phyloP scores from a whole-genome alignment of 805 yeast species.

The Grigorovia transvaalensis region DNA sequence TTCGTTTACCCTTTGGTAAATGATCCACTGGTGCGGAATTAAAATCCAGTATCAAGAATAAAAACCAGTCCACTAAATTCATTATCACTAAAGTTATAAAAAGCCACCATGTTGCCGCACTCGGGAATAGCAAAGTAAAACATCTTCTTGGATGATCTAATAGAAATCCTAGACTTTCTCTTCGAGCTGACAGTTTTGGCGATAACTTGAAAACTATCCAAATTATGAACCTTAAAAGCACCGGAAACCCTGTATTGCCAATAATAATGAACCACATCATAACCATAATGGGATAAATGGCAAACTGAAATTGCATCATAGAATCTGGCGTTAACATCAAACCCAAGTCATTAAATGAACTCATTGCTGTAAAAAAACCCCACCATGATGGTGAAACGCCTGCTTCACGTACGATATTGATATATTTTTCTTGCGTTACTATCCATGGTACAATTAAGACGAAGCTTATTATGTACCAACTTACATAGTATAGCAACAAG shows the following conservation, averaged over 20 bases:
- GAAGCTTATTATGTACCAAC: constrained; percentile 51
- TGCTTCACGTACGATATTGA: constrained; percentile 32
- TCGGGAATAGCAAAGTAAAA: constrained; percentile 82
- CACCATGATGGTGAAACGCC: constrained; percentile 82
- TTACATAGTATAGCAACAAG: constrained; percentile 55
- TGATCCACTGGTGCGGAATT: constrained; percentile 37
- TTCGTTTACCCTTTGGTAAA: constrained; percentile 53
- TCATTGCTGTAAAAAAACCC: constrained; percentile 74
- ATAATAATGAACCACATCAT: constrained; percentile 62
- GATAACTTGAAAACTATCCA: constrained; percentile 67
- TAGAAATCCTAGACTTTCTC: constrained; percentile 72
- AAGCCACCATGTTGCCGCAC: constrained; percentile 92
- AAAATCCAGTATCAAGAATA: constrained; percentile 70
- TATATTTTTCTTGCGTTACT: constrained; percentile 32
- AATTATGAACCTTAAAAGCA: constrained; percentile 63
- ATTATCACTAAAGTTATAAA: constrained; percentile 58
- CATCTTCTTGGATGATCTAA: constrained; percentile 95
- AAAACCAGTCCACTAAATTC: constrained; percentile 65
- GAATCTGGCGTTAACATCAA: constrained; percentile 70
- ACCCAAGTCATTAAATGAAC: constrained; percentile 79
- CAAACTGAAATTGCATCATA: constrained; percentile 52
- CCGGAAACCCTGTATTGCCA: constrained; percentile 93
- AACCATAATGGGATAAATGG: constrained; percentile 54
- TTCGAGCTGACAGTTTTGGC: constrained; percentile 46
- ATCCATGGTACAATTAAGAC: constrained; percentile 54